Base-by-base conservation (phyloP, 768 basidiomycete species). In the Ramaria sp. region DNA sequence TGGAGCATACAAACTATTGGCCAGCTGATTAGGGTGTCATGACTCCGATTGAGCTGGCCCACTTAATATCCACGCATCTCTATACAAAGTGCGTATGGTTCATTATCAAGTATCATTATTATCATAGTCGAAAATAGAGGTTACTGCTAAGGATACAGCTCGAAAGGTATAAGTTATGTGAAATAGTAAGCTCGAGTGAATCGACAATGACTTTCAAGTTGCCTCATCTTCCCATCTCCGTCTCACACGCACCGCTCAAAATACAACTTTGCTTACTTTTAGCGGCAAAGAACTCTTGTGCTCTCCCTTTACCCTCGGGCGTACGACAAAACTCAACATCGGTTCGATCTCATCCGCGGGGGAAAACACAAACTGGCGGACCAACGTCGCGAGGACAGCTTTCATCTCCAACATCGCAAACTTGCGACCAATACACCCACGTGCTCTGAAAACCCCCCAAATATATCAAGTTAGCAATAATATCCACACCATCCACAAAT, bases 301-400 rank as follows among this genome's bases (percentile, higher is more conserved):
- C 37, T 54, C 57, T 13, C 52, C 52, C 13, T 49, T 52, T 6
- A 57, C 57, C 27, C 42, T 44, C 28, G 57, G 57, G 4, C 57
- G 57, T 12, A 57, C 52, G 37, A 57, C 57, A 41, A 57, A 57
- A 38, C 57, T 57, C n/a, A 57, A 43, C n/a, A 57, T 28, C 22
- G 51, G 52, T 47, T 57, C 57, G 38, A 57, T 57, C 24, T 53
- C 52, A 27, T 70, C 69, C 12, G 42, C 57, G 9, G 57, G 57
- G 5, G 57, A 28, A 30, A 57, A 54, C 24, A 34, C 51, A 32
- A 57, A 57, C 18, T 57, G 51, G 16, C 57, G 57, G 15, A 57
- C 18, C 16, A 57, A 47, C 16, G 45, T 57, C n/a, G 57, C 51
- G 16, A 57, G 32, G 18, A 53, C 49, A 5, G 57, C 52, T 28